Percentiles rank a stretch among this genome's conserved stretches.
Evolutionary conservation across 495 filamentous ascomycete species (phyloP).

Genomic region (Ramalina peruviana): DNA sequence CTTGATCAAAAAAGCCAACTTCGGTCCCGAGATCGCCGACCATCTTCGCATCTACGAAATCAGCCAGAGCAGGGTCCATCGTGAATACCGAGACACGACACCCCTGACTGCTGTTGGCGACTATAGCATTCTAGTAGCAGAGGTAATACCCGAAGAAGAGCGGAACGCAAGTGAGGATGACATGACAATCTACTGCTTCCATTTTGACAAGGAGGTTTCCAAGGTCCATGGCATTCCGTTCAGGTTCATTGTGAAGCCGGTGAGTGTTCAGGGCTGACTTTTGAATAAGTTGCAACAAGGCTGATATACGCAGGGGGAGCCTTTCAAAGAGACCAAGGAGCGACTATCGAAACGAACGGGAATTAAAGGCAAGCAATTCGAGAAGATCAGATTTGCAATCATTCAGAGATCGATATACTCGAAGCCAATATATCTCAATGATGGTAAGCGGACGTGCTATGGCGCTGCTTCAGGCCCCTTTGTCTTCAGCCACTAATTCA

Average conservation of each 20-base stretch:
- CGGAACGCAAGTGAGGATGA: conserved; percentile 40
- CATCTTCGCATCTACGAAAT: conserved; percentile 67
- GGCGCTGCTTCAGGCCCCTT: background rate
- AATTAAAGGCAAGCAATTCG: conserved; percentile 93
- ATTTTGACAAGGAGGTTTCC: conserved; percentile 77
- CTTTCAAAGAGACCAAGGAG: conserved; percentile 82
- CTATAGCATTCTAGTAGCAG: conserved; percentile 69
- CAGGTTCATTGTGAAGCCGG: conserved; percentile 72
- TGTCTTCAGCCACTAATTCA: conserved; percentile 13
- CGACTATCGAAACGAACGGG: conserved; percentile 79
- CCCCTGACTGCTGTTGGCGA: conserved; percentile 65
- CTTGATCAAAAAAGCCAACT: conserved; percentile 63
- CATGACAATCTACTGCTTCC: conserved; percentile 60
- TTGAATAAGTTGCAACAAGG: background rate
- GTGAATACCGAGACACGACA: conserved; percentile 49
- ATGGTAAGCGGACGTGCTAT: conserved; percentile 46
- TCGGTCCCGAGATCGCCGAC: conserved; percentile 55
- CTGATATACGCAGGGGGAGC: conserved; percentile 49
- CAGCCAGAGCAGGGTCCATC: conserved; percentile 64
- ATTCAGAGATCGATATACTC: conserved; percentile 55
- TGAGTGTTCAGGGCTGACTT: conserved; percentile 27
- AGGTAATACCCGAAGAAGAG: conserved; percentile 72
- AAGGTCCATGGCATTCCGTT: conserved; percentile 79
- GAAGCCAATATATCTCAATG: conserved; percentile 66
- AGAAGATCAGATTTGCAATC: conserved; percentile 94